Percentiles rank a stretch among this genome's conserved stretches.
phyloP scores from a whole-genome alignment of 2,329 filamentous ascomycete species.

The Apiospora hydei region DNA sequence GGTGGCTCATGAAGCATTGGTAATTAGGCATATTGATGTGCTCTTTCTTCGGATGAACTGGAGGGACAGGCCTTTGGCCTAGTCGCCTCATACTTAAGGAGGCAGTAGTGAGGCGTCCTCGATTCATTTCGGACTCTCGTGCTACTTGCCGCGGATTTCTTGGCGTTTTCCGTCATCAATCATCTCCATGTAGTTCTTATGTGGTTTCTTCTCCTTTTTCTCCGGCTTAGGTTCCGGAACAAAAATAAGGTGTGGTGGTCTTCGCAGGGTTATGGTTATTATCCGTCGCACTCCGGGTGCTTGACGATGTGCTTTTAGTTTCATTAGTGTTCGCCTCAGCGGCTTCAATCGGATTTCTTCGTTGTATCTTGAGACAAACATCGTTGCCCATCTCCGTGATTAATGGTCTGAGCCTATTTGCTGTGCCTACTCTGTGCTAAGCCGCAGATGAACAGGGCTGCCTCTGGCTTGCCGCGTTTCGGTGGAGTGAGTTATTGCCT shows the following conservation, averaged over 20 bases:
- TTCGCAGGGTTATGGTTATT: slow-evolving; percentile 2
- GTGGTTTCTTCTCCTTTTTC: slow-evolving; percentile 3
- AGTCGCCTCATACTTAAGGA: slow-evolving; percentile 34
- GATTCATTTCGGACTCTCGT: slow-evolving; percentile 35
- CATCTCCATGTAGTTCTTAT: slow-evolving; percentile 34
- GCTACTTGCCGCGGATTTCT: slow-evolving; percentile 34
- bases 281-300: not conserved
- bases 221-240: not conserved
- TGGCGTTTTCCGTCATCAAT: slow-evolving; percentile 30
- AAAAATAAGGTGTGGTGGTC: slow-evolving; percentile 24
- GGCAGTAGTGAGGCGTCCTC: slow-evolving; percentile 38
- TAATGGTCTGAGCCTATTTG: not conserved
- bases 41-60: slow-evolving; percentile 41
- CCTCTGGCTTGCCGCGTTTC: not conserved
- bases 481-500: not conserved
- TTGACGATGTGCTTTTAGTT: slow-evolving; percentile 1
- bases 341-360: slow-evolving; percentile 7
- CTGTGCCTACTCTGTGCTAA: not conserved
- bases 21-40: slow-evolving; percentile 33
- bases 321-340: not conserved
- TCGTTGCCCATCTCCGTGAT: not conserved
- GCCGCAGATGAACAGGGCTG: not conserved
- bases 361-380: not conserved
- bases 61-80: slow-evolving; percentile 40
- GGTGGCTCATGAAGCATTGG: slow-evolving; percentile 42